phyloP scores from a whole-genome alignment of 768 basidiomycete species.

The Leccinum barrowsii region DNA sequence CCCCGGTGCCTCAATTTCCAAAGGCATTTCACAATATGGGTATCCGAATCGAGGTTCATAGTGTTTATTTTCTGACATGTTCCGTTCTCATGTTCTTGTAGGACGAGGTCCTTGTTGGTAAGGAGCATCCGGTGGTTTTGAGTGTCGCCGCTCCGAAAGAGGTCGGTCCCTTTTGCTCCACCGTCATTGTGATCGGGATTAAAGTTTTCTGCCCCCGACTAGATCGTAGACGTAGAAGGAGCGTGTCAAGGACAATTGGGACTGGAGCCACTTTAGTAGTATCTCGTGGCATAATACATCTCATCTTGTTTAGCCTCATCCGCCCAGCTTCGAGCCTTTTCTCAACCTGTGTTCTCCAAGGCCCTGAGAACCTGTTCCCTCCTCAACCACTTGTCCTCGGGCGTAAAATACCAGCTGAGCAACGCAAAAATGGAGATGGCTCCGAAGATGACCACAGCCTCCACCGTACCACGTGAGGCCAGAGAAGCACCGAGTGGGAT shows the following conservation, averaged over 20 bases:
- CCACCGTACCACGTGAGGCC: conserved; percentile 10
- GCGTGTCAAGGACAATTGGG: conserved; percentile 72
- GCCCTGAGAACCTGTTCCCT: conserved; percentile 56
- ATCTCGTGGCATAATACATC: conserved; percentile 5
- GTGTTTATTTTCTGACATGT: neutral
- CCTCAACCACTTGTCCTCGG: conserved; percentile 77
- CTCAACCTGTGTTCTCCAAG: conserved; percentile 30
- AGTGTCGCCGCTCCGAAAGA: conserved; percentile 80
- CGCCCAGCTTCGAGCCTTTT: neutral
- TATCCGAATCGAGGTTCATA: conserved; percentile 79
- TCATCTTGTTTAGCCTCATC: neutral
- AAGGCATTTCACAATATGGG: conserved; percentile 87
- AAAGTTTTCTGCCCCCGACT: conserved; percentile 2
- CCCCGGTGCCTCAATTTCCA: conserved; percentile 73
- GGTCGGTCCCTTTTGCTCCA: conserved; percentile 36
- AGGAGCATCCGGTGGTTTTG: conserved; percentile 58
- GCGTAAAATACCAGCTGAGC: conserved; percentile 74
- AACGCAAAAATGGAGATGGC: conserved; percentile 75
- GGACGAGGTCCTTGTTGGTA: conserved; percentile 75
- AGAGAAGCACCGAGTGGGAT: neutral
- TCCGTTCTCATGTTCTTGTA: conserved; percentile 17
- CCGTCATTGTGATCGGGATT: conserved; percentile 1
- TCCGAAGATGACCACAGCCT: conserved; percentile 80
- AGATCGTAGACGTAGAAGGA: conserved; percentile 76
- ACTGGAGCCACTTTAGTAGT: conserved; percentile 46